phyloP scores from a whole-genome alignment of 139 green algal species.

The Mychonastes homosphaera region DNA sequence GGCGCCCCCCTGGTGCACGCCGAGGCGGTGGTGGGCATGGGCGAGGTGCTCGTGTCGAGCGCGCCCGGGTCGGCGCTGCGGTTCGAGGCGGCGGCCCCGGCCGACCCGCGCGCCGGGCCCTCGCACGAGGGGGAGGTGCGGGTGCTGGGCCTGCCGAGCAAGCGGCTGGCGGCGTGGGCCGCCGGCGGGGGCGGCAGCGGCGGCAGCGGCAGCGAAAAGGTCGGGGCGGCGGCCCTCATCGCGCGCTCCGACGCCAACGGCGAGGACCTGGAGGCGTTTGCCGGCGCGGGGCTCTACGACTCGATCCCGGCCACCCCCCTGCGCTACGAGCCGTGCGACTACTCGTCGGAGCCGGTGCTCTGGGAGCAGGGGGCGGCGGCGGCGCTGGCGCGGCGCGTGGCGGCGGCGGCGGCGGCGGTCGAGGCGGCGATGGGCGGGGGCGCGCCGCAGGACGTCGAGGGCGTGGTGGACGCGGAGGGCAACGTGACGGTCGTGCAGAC shows the following conservation, averaged over 20 bases:
- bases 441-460: slow-evolving; percentile 69
- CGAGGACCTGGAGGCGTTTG: slow-evolving; percentile 79
- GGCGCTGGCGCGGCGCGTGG: slow-evolving; percentile 39
- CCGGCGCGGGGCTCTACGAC: slow-evolving; percentile 76
- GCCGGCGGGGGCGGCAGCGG: slow-evolving; percentile 8
- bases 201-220: too few species aligned
- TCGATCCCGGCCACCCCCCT: slow-evolving; percentile 47
- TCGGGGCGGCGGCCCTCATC: too few species aligned
- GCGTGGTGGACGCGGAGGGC: slow-evolving; percentile 38
- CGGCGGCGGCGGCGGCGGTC: slow-evolving; percentile 31
- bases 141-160: slow-evolving; percentile 51
- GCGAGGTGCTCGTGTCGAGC: slow-evolving; percentile 76
- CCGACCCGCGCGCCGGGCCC: neutral
- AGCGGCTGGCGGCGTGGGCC: slow-evolving; percentile 45
- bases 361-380: slow-evolving; percentile 44
- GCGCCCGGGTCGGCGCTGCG: slow-evolving; percentile 40
- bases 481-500: slow-evolving; percentile 64
- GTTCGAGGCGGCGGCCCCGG: neutral
- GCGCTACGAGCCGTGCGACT: slow-evolving; percentile 31
- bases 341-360: slow-evolving; percentile 51
- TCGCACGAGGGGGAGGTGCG: neutral
- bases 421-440: slow-evolving; percentile 43
- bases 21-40: slow-evolving; percentile 75
- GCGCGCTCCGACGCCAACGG: slow-evolving; percentile 85
- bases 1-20: slow-evolving; percentile 42